phyloP scores from a whole-genome alignment of 2,329 filamentous ascomycete species.

The Phoma sp. region DNA sequence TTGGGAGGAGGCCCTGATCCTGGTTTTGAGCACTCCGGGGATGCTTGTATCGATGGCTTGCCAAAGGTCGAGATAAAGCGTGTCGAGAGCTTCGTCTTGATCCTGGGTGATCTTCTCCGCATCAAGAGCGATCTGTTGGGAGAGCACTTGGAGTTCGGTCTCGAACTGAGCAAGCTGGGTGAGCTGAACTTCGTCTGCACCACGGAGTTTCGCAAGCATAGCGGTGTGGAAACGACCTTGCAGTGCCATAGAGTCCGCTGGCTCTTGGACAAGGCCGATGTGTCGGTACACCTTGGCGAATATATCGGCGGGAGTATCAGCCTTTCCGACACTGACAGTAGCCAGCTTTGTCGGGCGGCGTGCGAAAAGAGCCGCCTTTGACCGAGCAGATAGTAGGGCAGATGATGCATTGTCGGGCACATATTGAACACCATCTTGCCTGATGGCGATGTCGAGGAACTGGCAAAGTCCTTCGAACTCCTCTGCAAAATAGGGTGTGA shows the following conservation, averaged over 20 bases:
- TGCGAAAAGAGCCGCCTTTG: conserved; percentile 45
- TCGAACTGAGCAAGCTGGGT: conserved; percentile 52
- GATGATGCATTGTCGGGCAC: conserved; percentile 18
- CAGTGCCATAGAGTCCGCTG: conserved; percentile 34
- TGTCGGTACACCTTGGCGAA: conserved; percentile 37
- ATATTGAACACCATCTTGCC: conserved; percentile 10
- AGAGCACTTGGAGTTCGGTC: conserved; percentile 49
- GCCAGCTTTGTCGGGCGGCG: conserved; percentile 44
- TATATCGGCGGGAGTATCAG: conserved; percentile 21
- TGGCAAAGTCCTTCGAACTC: conserved; percentile 50
- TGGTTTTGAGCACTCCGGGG: conserved; percentile 39
- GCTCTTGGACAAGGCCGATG: conserved; percentile 32
- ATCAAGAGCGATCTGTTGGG: conserved; percentile 45
- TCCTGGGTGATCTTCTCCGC: conserved; percentile 44
- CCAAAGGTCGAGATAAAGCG: conserved; percentile 34
- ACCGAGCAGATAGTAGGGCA: conserved; percentile 27
- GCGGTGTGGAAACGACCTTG: conserved; percentile 40
- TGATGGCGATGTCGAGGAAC: conserved; percentile 40
- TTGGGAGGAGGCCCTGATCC: conserved; percentile 10
- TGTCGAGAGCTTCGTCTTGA: conserved; percentile 36
- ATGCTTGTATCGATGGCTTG: conserved; percentile 29
- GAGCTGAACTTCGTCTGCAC: conserved; percentile 48
- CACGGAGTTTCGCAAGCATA: conserved; percentile 36
- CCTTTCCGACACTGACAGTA: conserved; percentile 11
- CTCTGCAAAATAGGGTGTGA: conserved; percentile 46